Evolutionary conservation across 192 early-diverging fungal genomes (phyloP), one percentile per base, ranked within the genome.

Genomic region (Diversispora eburnea): DNA sequence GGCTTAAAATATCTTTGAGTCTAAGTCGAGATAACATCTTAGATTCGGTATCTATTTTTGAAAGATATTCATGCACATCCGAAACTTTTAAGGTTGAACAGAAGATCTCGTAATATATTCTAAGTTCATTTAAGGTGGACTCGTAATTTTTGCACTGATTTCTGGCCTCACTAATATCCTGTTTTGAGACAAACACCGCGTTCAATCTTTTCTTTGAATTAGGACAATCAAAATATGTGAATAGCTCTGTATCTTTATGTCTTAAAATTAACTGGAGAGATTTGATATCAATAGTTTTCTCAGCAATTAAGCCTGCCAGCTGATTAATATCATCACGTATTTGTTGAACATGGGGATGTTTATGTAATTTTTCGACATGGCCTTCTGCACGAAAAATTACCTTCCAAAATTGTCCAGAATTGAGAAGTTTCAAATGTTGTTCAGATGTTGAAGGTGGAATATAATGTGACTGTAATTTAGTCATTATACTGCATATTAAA

Each of bases 351-450:
- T 49, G 48, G 62, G 67, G 72, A 13, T 12, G 54, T 20, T 13
- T 15, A 62, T 58, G 19, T 9, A 73, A 15, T 5, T 33, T 25
- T 25, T 59, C 22, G 3, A 73, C 58, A 60, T 25, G 46, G 22
- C 72, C 72, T 13, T 4, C 43, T 20, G 72, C 58, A 12, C 15
- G 19, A n/a, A 73, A 59, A 8, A 73, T 47, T 7, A 39, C 22
- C 17, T 59, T 41, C 72, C 72, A 73, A 73, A 58, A 73, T n/a
- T 59, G 67, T 8, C 33, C 33, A 45, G 51, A 20, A 63, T 33
- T 41, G 15, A 73, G 45, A 58, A 73, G 54, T 2, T 8, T 13
- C 39, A 59, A n/a, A 48, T 73, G 56, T 8, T 54, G 51, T 9
- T 54, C 51, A 54, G 51, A 17, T 17, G 6, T 54, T 17, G 12